Percentiles rank a stretch among this genome's conserved stretches.
phyloP scores from a whole-genome alignment of 768 basidiomycete genomes.

The Tricholoma hemisulphureum region DNA sequence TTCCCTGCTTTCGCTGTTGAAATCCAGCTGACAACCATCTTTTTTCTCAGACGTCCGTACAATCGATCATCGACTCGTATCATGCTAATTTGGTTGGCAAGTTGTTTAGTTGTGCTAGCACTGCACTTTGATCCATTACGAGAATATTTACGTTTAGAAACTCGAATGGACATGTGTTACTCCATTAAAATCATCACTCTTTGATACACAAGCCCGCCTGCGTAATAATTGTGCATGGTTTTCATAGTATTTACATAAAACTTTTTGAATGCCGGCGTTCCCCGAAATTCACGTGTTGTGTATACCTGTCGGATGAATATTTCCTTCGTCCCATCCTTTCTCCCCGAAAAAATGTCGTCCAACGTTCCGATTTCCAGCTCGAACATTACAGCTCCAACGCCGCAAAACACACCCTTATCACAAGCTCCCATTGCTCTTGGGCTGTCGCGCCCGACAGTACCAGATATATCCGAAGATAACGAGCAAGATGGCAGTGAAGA shows the following conservation, averaged over 20 bases:
- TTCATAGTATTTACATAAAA: too few relatives aligned
- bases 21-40: neutral
- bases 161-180: too few relatives aligned
- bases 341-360: slow-evolving; percentile 52
- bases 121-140: slow-evolving; percentile 28
- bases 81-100: slow-evolving; percentile 25
- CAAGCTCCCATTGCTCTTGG: slow-evolving; percentile 77
- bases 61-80: slow-evolving; percentile 37
- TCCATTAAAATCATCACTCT: too few relatives aligned
- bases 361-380: slow-evolving; percentile 60
- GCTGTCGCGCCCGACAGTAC: slow-evolving; percentile 84
- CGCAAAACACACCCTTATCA: slow-evolving; percentile 87
- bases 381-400: slow-evolving; percentile 84
- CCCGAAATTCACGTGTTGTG: too few relatives aligned
- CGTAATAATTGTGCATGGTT: too few relatives aligned
- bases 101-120: slow-evolving; percentile 36
- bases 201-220: too few relatives aligned
- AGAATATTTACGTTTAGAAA: too few relatives aligned
- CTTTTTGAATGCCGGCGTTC: too few relatives aligned
- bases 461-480: slow-evolving; percentile 82
- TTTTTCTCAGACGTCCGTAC: slow-evolving; percentile 29
- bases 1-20: neutral
- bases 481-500: slow-evolving; percentile 62
- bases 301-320: too few relatives aligned
- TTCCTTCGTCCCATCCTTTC: neutral